These are phyloP conservation scores for Nakazawaea populi DNA, from an alignment of 805 yeast species.

Conservation along the genomic window DNA sequence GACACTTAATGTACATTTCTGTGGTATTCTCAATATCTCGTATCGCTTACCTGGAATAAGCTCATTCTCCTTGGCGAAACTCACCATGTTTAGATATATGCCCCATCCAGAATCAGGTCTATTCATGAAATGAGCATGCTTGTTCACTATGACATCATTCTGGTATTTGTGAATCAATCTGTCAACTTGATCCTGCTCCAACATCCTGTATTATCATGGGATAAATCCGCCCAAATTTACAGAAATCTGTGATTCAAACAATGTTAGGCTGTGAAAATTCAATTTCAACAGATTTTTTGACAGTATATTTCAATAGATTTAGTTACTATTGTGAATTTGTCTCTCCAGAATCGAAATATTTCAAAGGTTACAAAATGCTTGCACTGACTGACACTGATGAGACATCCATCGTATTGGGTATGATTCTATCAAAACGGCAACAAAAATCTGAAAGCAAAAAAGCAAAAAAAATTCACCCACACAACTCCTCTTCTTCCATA, in stretches of 20 bases:
- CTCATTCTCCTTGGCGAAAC: not conserved
- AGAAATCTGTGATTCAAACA: too few species aligned
- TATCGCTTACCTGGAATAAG: conserved; percentile 12
- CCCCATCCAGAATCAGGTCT: conserved; percentile 4
- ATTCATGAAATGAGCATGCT: not conserved
- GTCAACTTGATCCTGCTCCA: not conserved
- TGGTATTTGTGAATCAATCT: not conserved
- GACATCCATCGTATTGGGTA: too few species aligned
- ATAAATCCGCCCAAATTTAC: too few species aligned
- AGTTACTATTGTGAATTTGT: too few species aligned
- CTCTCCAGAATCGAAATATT: too few species aligned
- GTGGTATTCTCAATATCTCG: conserved; percentile 35
- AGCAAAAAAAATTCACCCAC: not conserved
- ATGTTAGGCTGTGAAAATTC: too few species aligned
- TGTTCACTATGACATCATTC: not conserved
- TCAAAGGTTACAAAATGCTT: too few species aligned
- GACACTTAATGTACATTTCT: conserved; percentile 24
- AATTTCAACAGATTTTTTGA: too few species aligned
- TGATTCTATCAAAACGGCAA: too few species aligned
- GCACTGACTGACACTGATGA: too few species aligned
- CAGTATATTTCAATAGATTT: too few species aligned
- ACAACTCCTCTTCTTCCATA: not conserved
- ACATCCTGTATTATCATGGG: not conserved
- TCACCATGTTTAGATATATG: not conserved
- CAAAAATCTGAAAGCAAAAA: too few species aligned